Evolutionary conservation across 306 rosid genomes (phyloP).

Genomic region (Medicago ruthenica): DNA sequence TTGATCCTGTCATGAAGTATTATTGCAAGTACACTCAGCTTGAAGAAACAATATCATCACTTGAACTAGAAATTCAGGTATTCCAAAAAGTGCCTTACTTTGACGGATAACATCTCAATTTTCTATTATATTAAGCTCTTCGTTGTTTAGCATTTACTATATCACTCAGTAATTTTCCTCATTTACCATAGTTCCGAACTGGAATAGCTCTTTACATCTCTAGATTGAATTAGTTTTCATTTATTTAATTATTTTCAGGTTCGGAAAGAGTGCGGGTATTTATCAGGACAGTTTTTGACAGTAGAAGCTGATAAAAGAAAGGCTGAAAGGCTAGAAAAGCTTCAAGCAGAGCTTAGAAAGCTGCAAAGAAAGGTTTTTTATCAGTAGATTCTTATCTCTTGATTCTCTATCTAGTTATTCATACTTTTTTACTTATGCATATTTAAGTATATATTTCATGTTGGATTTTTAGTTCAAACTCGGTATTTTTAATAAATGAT

Average conservation of each 20-base stretch:
- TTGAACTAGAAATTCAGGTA: constrained; percentile 89
- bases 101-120: neutral
- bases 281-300: constrained; percentile 64
- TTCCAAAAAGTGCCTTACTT: neutral
- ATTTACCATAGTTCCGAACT: neutral
- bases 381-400: constrained; percentile 24
- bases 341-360: constrained; percentile 52
- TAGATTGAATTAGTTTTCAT: neutral
- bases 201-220: constrained; percentile 1
- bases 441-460: neutral
- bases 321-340: constrained; percentile 52
- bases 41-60: constrained; percentile 65
- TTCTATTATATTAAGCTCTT: neutral
- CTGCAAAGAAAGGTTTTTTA: constrained; percentile 79
- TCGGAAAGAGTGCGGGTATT: constrained; percentile 72
- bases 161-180: neutral
- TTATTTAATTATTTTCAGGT: constrained; percentile 56
- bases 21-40: constrained; percentile 65
- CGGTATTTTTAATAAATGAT: neutral
- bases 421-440: constrained; percentile 13
- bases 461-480: neutral
- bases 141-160: constrained; percentile 5
- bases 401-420: constrained; percentile 22
- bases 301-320: constrained; percentile 65
- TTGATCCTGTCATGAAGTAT: constrained; percentile 89